phyloP scores from a whole-genome alignment of 139 green algal genomes.

The Deuterostichococcus epilithicus region DNA sequence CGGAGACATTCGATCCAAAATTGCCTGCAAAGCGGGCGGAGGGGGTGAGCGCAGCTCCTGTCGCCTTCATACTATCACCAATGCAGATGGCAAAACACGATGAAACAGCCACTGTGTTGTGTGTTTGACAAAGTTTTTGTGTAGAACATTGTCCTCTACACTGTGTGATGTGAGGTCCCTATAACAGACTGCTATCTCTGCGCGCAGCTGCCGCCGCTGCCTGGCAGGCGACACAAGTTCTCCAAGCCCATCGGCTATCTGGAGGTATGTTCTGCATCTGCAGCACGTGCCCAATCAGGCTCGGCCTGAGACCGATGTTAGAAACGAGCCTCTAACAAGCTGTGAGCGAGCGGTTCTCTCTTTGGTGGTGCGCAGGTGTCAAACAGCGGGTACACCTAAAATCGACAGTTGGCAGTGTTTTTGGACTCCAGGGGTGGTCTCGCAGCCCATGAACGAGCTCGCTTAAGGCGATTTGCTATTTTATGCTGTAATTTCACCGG shows the following conservation, averaged over 20 bases:
- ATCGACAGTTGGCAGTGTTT: background rate
- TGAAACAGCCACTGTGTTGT: background rate
- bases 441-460: too few species aligned
- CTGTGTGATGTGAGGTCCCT: background rate
- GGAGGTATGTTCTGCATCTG: conserved; percentile 6
- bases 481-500: too few species aligned
- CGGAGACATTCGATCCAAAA: conserved; percentile 2
- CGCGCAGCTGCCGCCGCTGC: conserved; percentile 5
- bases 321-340: too few species aligned
- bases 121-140: background rate
- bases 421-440: too few species aligned
- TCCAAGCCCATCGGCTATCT: conserved; percentile 15
- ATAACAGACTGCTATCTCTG: background rate
- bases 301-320: too few species aligned
- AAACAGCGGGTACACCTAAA: conserved; percentile 8
- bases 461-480: too few species aligned
- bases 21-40: conserved; percentile 3
- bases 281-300: background rate
- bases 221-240: conserved; percentile 14
- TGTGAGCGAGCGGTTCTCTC: too few species aligned
- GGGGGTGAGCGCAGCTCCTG: background rate
- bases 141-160: background rate
- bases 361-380: background rate
- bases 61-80: background rate
- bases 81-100: background rate